These are phyloP conservation scores for Phoenix dactylifera DNA, from an alignment of 176 grass and related monocot genomes.

Conservation along the genomic window DNA sequence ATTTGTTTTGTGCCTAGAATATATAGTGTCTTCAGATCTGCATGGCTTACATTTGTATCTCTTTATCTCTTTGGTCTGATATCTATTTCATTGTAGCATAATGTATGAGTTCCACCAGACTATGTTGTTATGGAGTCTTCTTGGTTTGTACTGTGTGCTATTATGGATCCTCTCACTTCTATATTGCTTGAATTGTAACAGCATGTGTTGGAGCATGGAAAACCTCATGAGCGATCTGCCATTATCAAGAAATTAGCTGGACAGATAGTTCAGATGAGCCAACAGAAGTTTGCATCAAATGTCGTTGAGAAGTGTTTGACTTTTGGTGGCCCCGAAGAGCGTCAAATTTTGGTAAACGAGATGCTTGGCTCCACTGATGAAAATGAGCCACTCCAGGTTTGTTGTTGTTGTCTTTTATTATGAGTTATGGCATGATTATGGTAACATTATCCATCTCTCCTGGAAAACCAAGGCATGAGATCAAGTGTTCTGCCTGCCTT, in stretches of 20 bases:
- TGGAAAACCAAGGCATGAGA: too few species aligned
- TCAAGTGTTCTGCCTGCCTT: too few species aligned
- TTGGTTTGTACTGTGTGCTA: too few species aligned
- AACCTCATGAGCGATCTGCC: conserved; percentile 59
- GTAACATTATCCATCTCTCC: too few species aligned
- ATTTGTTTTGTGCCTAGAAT: too few species aligned
- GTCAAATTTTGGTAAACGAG: conserved; percentile 71
- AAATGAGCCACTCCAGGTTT: conserved; percentile 88
- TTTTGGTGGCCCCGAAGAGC: conserved; percentile 68
- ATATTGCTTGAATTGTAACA: conserved; percentile 19
- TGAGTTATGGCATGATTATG: too few species aligned
- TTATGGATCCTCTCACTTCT: neutral
- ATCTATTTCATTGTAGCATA: too few species aligned
- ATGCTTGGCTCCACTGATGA: conserved; percentile 95
- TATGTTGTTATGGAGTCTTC: too few species aligned
- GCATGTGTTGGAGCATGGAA: conserved; percentile 95
- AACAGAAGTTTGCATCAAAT: conserved; percentile 98
- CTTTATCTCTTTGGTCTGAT: too few species aligned
- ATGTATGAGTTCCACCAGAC: too few species aligned
- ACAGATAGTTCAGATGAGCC: conserved; percentile 95
- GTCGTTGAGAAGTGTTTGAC: conserved; percentile 93
- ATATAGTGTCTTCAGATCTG: too few species aligned
- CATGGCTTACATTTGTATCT: too few species aligned
- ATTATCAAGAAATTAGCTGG: conserved; percentile 89
- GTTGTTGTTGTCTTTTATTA: conserved; percentile 11